Conservation (phyloP, 176 grass and related monocot species). For the Carex scoparia region DNA sequence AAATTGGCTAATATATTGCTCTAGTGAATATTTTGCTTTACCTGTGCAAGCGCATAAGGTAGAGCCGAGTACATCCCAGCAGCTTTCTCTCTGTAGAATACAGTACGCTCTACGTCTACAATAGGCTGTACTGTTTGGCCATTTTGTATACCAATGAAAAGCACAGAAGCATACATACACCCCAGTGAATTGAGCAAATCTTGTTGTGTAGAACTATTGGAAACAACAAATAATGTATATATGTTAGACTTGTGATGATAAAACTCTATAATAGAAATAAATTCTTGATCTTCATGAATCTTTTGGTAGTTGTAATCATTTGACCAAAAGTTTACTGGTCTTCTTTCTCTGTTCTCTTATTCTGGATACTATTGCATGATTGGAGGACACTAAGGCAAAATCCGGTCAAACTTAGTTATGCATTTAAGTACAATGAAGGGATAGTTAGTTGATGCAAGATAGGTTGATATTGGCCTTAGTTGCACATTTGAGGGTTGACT, state of each 20-base stretch:
- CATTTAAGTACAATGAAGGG: neutral
- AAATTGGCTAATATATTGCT: neutral
- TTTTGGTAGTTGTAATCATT: neutral
- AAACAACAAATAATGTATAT: conserved; percentile 10
- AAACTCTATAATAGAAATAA: neutral
- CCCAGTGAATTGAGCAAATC: conserved; percentile 83
- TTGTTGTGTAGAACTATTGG: conserved; percentile 37
- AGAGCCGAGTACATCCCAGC: conserved; percentile 95
- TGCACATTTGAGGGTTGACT: neutral
- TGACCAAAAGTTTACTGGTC: neutral
- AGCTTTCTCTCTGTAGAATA: conserved; percentile 94
- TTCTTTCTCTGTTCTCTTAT: neutral
- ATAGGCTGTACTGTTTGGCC: conserved; percentile 82
- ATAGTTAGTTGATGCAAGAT: neutral
- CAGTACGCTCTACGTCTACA: conserved; percentile 78
- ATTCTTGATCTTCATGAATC: neutral
- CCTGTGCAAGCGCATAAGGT: conserved; percentile 90
- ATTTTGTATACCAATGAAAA: conserved; percentile 97
- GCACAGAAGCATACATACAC: conserved; percentile 79
- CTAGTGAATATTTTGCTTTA: conserved; percentile 28
- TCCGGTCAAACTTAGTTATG: neutral
- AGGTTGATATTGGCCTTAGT: neutral
- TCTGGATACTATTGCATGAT: neutral
- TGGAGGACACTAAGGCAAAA: conserved; percentile 3
- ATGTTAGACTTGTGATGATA: neutral